phyloP scores from a whole-genome alignment of 768 basidiomycete species.

The Tubosaeta sp. region DNA sequence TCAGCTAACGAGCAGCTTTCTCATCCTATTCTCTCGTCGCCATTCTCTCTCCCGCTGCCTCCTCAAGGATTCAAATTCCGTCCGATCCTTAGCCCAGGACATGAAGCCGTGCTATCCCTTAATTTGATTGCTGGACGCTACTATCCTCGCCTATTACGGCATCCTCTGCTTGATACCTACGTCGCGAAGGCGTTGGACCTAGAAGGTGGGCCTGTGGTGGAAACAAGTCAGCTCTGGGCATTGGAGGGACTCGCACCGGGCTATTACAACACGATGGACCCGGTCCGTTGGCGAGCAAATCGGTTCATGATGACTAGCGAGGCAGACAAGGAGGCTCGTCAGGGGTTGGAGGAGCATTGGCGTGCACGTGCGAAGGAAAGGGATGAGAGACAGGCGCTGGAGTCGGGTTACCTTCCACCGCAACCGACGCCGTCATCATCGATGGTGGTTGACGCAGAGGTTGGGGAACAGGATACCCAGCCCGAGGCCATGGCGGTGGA shows the following conservation, averaged over 20 bases:
- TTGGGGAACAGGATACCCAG: conserved; percentile 4
- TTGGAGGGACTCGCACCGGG: conserved; percentile 70
- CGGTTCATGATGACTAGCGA: conserved; percentile 59
- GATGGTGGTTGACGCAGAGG: conserved; percentile 1
- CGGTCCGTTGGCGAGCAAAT: conserved; percentile 49
- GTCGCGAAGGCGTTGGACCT: conserved; percentile 38
- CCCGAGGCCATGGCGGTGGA: conserved; percentile 19
- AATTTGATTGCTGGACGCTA: conserved; percentile 76
- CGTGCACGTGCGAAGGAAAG: conserved; percentile 28
- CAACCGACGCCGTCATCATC: conserved; percentile 4
- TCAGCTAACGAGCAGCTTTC: conserved; percentile 32
- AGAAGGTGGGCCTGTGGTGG: conserved; percentile 35
- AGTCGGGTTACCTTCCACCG: conserved; percentile 11
- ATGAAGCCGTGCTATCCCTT: conserved; percentile 65
- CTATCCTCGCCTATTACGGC: conserved; percentile 66
- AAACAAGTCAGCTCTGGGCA: conserved; percentile 57
- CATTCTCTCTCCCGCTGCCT: conserved; percentile 52
- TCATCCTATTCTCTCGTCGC: conserved; percentile 30
- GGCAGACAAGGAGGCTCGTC: conserved; percentile 48
- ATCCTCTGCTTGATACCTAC: conserved; percentile 50
- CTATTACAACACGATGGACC: conserved; percentile 65
- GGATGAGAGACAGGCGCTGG: conserved; percentile 18
- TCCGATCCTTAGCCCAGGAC: conserved; percentile 54
- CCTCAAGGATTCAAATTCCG: conserved; percentile 70
- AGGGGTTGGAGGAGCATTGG: conserved; percentile 41